A percentile compares a stretch with the other conserved stretches of the same genome.
These are phyloP conservation scores for Aspergillus sp. DNA, from an alignment of 2,329 filamentous ascomycete genomes.

Conservation along the genomic window DNA sequence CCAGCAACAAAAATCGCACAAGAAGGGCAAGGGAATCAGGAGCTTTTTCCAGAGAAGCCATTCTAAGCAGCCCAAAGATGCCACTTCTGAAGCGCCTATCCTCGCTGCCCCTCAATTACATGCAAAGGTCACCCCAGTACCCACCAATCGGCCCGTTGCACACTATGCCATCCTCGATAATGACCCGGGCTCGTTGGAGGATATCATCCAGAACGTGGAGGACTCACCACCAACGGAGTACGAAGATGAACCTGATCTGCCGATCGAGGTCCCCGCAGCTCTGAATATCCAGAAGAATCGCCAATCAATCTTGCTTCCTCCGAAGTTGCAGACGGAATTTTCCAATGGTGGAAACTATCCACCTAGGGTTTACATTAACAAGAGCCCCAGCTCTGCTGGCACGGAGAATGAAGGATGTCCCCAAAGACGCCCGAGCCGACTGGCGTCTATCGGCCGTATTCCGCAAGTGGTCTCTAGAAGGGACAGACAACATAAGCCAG, in stretches of 20 bases:
- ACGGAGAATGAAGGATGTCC: slow-evolving; percentile 2
- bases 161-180: slow-evolving; percentile 53
- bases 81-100: slow-evolving; percentile 11
- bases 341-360: slow-evolving; percentile 23
- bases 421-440: slow-evolving; percentile 50
- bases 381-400: slow-evolving; percentile 12
- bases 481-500: slow-evolving; percentile 55
- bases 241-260: slow-evolving; percentile 13
- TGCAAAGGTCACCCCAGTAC: slow-evolving; percentile 31
- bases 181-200: slow-evolving; percentile 32
- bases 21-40: slow-evolving; percentile 36
- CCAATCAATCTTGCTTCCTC: slow-evolving; percentile 36
- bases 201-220: slow-evolving; percentile 31
- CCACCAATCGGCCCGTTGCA: slow-evolving; percentile 40
- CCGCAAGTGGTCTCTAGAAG: slow-evolving; percentile 66
- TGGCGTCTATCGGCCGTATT: slow-evolving; percentile 77
- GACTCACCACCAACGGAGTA: slow-evolving; percentile 34
- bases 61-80: slow-evolving; percentile 17
- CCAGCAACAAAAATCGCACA: slow-evolving; percentile 16
- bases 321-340: slow-evolving; percentile 27
- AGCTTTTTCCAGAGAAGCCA: slow-evolving; percentile 50
- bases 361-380: slow-evolving; percentile 31
- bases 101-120: slow-evolving; percentile 27
- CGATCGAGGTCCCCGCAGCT: slow-evolving; percentile 19
- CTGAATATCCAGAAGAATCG: slow-evolving; percentile 26